Base-by-base conservation (phyloP, 768 basidiomycete genomes). In the Mycena filopes region DNA sequence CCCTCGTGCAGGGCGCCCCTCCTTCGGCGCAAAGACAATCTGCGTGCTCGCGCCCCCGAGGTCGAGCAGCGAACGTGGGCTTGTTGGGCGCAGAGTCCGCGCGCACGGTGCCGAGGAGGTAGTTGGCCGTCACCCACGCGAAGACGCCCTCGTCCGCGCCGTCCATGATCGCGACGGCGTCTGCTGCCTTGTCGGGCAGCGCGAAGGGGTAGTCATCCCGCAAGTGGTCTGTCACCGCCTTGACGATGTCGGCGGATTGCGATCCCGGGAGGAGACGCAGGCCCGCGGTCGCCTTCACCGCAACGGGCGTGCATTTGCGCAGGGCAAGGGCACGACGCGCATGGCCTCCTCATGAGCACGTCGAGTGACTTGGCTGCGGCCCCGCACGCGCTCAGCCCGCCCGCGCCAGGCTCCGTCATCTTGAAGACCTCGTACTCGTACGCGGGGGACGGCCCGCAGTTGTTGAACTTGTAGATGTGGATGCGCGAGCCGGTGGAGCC, bases 51-150 rank as follows among this genome's bases (percentile, higher is more conserved):
- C 98, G 3, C 98, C 98, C 5, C 98, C 98, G 53, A 99, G 87
- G 74, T 99, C 98, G 53, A 99, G 89, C 46, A 98, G 97, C 97
- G 69, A 92, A 93, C 28, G 93, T 89, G 23, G 80, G 75, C 20
- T 81, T 83, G 29, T 80, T 77, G 55, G 74, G 66, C 2, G 81
- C 78, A 20, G 84, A 78, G 51, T 83, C 84, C 12, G 83, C 81
- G 18, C 88, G 85, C 72, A 98, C 88, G 41, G 91, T 87, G 55
- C 85, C 84, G 45, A 97, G 81, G 50, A 98, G 84, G 79, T 98
- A 98, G 78, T 99, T 99, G 63, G 93, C 95, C 20, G 97, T 98
- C 69, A 98, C 95, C 96, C 97, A 99, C 29, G 97, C 95, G 75
- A 93, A 99, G n/a, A 98, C 94, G 33, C 95, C 97, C 77, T 98